phyloP scores from a whole-genome alignment of 768 basidiomycete species.

The Arthromyces matolae region DNA sequence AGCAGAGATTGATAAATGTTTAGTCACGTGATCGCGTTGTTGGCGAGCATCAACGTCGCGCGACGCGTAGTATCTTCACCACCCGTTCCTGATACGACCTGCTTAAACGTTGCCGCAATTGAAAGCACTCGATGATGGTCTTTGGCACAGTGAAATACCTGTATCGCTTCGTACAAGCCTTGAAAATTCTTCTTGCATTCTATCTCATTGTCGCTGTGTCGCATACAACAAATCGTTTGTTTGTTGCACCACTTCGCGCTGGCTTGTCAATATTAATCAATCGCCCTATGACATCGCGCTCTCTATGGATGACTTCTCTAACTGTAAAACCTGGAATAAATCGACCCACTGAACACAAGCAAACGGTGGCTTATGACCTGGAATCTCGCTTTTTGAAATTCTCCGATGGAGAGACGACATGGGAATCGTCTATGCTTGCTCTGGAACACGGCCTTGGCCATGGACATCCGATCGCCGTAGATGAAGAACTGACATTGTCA shows the following conservation, averaged over 20 bases:
- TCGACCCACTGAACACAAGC: conserved; percentile 5
- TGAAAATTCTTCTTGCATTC: conserved; percentile 27
- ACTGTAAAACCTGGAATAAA: conserved; percentile 6
- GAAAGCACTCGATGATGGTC: neutral
- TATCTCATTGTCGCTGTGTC: conserved; percentile 39
- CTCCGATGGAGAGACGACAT: conserved; percentile 21
- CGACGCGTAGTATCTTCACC: no score
- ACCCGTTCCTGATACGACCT: neutral
- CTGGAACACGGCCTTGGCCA: conserved; percentile 33
- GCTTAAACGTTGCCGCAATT: neutral
- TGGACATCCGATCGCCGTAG: conserved; percentile 30
- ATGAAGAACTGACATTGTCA: conserved; percentile 55
- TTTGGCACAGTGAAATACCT: no score
- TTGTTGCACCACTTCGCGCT: conserved; percentile 31
- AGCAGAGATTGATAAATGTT: no score
- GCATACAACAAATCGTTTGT: conserved; percentile 40
- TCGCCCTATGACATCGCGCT: conserved; percentile 19
- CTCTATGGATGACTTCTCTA: conserved; percentile 15
- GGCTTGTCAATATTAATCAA: conserved; percentile 23
- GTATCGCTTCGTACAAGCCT: conserved; percentile 19
- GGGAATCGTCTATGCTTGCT: conserved; percentile 32
- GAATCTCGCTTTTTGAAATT: conserved; percentile 12
- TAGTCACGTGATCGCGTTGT: no score
- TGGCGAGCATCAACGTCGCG: no score
- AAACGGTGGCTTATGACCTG: conserved; percentile 12